phyloP scores from a whole-genome alignment of 2,329 filamentous ascomycete genomes.

The Cladophialophora psammophila region DNA sequence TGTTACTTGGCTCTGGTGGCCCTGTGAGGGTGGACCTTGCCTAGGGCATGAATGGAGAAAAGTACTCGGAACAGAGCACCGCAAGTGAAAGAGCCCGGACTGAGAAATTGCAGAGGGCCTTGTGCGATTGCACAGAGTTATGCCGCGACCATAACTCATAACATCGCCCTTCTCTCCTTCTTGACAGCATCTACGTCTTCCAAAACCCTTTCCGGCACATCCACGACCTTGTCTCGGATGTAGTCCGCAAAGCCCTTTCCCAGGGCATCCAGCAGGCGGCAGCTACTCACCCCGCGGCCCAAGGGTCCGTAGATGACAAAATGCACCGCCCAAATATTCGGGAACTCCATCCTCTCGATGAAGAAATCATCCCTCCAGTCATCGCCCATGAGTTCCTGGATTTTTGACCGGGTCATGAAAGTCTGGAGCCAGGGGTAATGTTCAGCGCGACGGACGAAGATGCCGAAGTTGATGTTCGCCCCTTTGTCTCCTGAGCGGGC shows the following conservation, averaged over 20 bases:
- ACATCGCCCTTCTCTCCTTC: conserved; percentile 31
- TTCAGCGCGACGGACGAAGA: conserved; percentile 44
- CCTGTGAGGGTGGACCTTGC: not conserved
- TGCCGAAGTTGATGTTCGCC: conserved; percentile 53
- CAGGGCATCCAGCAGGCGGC: conserved; percentile 56
- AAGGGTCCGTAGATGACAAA: conserved; percentile 60
- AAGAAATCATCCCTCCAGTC: conserved; percentile 55
- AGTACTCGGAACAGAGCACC: too few species aligned
- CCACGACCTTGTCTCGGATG: conserved; percentile 54
- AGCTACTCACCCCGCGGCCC: conserved; percentile 58
- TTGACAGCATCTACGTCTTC: conserved; percentile 32
- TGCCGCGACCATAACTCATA: conserved; percentile 22
- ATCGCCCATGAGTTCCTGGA: conserved; percentile 53
- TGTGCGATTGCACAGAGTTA: not conserved
- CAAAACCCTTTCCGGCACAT: conserved; percentile 46
- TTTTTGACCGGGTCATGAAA: conserved; percentile 50
- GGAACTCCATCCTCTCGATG: conserved; percentile 59
- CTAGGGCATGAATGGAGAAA: not conserved
- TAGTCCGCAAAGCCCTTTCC: conserved; percentile 64
- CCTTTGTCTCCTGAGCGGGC: conserved; percentile 54
- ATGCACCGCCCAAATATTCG: conserved; percentile 56
- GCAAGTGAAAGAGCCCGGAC: too few species aligned
- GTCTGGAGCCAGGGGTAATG: conserved; percentile 49
- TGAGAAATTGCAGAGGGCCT: not conserved
- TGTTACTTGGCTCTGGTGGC: not conserved